Evolutionary conservation across 1,139 yeast genomes (phyloP).

Genomic region (Geotrichum siamense): DNA sequence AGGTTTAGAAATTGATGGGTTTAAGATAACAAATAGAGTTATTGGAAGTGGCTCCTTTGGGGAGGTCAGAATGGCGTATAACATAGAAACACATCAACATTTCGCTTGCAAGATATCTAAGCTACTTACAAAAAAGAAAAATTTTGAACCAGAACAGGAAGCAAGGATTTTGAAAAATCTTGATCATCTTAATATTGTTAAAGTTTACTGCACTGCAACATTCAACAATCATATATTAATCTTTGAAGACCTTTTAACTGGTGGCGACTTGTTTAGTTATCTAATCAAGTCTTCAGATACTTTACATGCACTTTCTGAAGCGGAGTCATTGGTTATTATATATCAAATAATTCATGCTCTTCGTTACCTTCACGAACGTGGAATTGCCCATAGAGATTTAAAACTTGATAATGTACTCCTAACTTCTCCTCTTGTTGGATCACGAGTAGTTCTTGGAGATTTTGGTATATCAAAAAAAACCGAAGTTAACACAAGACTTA

Average conservation of each 20-base stretch:
- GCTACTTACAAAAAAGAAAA: constrained; percentile 12
- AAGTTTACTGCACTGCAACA: constrained; percentile 20
- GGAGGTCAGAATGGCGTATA: constrained; percentile 35
- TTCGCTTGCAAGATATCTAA: constrained; percentile 28
- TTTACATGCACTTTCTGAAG: constrained; percentile 43
- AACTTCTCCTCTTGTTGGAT: constrained; percentile 45
- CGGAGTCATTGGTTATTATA: constrained; percentile 47
- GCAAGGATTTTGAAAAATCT: constrained; percentile 20
- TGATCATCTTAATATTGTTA: constrained; percentile 25
- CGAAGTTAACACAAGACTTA: constrained; percentile 35
- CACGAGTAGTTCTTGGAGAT: constrained; percentile 53
- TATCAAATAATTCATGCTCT: constrained; percentile 52
- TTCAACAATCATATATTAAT: constrained; percentile 14
- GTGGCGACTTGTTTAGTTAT: constrained; percentile 63
- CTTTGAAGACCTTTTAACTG: constrained; percentile 37
- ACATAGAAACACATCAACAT: constrained; percentile 20
- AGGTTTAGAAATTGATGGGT: constrained; percentile 29
- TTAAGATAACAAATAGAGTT: constrained; percentile 41
- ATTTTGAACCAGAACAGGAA: constrained; percentile 22
- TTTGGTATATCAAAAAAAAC: constrained; percentile 46
- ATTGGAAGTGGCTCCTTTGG: constrained; percentile 62
- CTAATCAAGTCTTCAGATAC: constrained; percentile 40
- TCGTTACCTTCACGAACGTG: constrained; percentile 44
- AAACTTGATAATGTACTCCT: constrained; percentile 54
- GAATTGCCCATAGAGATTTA: constrained; percentile 50